A percentile compares a stretch with the other conserved stretches of the same genome.
These are phyloP conservation scores for Eremothecium cymbalariae DNA, from an alignment of 1,139 yeast species.

Conservation along the genomic window DNA sequence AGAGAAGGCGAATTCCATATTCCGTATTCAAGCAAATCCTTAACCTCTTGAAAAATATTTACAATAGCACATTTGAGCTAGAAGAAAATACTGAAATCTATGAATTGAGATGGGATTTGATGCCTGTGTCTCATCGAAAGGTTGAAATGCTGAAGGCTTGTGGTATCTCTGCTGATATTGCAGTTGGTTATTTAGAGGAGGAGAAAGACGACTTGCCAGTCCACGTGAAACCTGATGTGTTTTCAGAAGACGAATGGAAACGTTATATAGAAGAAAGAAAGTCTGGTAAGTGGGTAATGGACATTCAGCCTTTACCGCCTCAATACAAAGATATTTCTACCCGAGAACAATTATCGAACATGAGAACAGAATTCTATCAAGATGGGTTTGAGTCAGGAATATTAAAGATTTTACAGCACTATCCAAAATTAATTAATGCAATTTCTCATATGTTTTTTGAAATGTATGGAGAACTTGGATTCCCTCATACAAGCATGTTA, in stretches of 20 bases:
- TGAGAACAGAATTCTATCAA: slow-evolving; percentile 31
- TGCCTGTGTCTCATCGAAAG: slow-evolving; percentile 23
- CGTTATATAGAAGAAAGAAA: slow-evolving; percentile 11
- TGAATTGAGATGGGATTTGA: slow-evolving; percentile 38
- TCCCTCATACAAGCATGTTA: slow-evolving; percentile 27
- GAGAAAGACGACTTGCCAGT: slow-evolving; percentile 21
- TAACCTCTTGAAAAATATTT: slow-evolving; percentile 25
- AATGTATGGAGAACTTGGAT: slow-evolving; percentile 20
- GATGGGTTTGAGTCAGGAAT: slow-evolving; percentile 39
- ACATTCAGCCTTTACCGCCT: slow-evolving; percentile 19
- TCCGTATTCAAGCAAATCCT: slow-evolving; percentile 30
- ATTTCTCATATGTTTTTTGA: slow-evolving; percentile 43
- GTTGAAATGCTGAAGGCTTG: slow-evolving; percentile 18
- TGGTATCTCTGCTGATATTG: slow-evolving; percentile 23
- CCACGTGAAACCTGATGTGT: slow-evolving; percentile 17
- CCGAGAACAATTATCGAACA: slow-evolving; percentile 36
- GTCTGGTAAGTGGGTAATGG: slow-evolving; percentile 13
- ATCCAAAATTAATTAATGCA: slow-evolving; percentile 43
- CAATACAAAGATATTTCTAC: slow-evolving; percentile 34
- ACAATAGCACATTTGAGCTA: slow-evolving; percentile 13
- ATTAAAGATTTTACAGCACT: slow-evolving; percentile 42
- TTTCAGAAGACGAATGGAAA: slow-evolving; percentile 19
- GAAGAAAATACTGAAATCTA: slow-evolving; percentile 35
- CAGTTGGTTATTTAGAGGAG: slow-evolving; percentile 20
- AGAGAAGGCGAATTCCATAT: slow-evolving; percentile 25